A percentile compares a stretch with the other conserved stretches of the same genome.
Conservation (phyloP, 176 grass and related monocot species). For the Rhynchospora pubera region DNA sequence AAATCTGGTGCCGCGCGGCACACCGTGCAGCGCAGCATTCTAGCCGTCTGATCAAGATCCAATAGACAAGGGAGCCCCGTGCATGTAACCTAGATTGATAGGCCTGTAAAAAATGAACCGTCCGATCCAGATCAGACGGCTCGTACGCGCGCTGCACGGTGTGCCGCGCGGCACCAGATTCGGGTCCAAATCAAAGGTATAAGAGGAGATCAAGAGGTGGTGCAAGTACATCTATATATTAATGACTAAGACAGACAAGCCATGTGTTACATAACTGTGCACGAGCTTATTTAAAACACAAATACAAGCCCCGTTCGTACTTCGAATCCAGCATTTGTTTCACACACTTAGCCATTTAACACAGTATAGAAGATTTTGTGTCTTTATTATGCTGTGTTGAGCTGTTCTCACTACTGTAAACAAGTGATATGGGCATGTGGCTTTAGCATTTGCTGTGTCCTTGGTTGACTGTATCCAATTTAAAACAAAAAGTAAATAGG, state of each 20-base stretch:
- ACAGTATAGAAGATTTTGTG: neutral
- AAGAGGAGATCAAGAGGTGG: neutral
- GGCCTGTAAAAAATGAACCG: too few species aligned
- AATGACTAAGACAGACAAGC: neutral
- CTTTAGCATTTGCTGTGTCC: neutral
- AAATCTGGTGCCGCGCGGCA: too few species aligned
- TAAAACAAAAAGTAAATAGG: neutral
- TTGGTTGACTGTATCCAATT: neutral
- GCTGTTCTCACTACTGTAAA: neutral
- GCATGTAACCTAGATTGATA: too few species aligned
- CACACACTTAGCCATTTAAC: neutral
- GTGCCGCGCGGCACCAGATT: too few species aligned
- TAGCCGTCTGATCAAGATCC: too few species aligned
- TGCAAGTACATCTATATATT: constrained; percentile 3
- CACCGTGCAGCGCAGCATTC: too few species aligned
- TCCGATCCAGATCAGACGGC: too few species aligned
- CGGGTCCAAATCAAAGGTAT: neutral
- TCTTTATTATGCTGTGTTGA: constrained; percentile 2
- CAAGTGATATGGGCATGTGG: neutral
- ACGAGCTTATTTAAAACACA: constrained; percentile 4
- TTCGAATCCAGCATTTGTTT: constrained; percentile 4
- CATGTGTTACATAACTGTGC: constrained; percentile 16
- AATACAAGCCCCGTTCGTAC: neutral
- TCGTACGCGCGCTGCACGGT: too few species aligned
- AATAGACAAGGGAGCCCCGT: too few species aligned